Evolutionary conservation across 1,284 basidiomycete genomes (phyloP), one percentile per base, ranked within the genome.

Genomic region (Xerocomus amazonicus): DNA sequence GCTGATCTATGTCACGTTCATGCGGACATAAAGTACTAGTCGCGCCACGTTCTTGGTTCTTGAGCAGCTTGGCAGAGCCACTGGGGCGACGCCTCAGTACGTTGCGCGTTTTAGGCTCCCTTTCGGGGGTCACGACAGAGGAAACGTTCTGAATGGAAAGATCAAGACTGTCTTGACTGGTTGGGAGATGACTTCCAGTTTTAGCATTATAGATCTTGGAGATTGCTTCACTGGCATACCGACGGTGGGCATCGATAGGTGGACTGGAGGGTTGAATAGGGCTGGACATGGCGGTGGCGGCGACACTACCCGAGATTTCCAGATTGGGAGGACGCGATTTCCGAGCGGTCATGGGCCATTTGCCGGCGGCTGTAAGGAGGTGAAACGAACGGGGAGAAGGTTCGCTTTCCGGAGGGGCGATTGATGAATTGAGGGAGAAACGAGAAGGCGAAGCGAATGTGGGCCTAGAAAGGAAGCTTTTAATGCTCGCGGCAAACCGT

Each of bases 71-170:
- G 13, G 67, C 65, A 27, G 59, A 58, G 28, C 60, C 65, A 50
- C 75, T 76, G 0, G 74, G 69, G 14, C 70, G 70, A 26, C 78
- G 71, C 49, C 70, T 67, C 9, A 81, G 65, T 0, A 80, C 73
- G 53, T 78, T 79, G 34, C 76, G 72, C 10, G 55, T 57, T 47
- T 57, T 64, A 49, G 59, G 57, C 50, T 68, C 64, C 52, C 42
- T 50, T 39, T 38, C 52, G 28, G 47, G 53, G 40, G 35, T 12
- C 5, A 40, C 29, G 16, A 37, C 7, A 33, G 28, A 34, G 3
- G 48, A 27, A 16, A 29, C 34, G 45, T 54, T 50, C 51, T 31
- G 51, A 9, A 7, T 12, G 1, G 49, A 47, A 12, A 38, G 34
- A 16, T 54, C 57, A 17, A 54, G 29, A 43, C 51, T 48, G 16